phyloP scores from a whole-genome alignment of 495 filamentous ascomycete species.

The Aspergillus campestris region DNA sequence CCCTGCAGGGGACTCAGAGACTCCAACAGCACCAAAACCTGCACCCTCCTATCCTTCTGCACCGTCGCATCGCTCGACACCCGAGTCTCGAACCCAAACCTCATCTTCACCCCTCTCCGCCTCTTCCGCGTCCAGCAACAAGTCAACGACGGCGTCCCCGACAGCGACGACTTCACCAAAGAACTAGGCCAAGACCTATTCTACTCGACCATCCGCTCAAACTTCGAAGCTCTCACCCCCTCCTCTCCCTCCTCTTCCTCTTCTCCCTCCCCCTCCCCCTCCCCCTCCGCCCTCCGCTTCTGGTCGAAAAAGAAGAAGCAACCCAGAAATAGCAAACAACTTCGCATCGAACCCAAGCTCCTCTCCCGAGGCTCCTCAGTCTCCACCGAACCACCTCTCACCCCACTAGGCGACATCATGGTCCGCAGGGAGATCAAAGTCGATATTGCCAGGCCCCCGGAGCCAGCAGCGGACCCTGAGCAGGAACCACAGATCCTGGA shows the following conservation, averaged over 20 bases:
- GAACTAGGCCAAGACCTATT: constrained; percentile 28
- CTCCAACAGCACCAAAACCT: constrained; percentile 18
- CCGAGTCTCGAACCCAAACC: constrained; percentile 27
- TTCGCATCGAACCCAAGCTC: neutral
- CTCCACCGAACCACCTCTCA: constrained; percentile 7
- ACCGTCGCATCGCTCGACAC: constrained; percentile 45
- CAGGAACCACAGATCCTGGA: constrained; percentile 16
- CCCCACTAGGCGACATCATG: constrained; percentile 41
- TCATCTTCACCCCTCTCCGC: constrained; percentile 42
- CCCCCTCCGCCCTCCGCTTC: constrained; percentile 21
- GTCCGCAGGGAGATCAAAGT: constrained; percentile 46
- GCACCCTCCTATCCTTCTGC: constrained; percentile 45
- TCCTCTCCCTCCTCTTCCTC: constrained; percentile 13
- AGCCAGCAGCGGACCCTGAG: constrained; percentile 15
- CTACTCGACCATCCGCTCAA: constrained; percentile 22
- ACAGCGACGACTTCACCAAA: constrained; percentile 43
- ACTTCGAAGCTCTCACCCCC: constrained; percentile 18
- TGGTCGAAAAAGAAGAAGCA: constrained; percentile 14
- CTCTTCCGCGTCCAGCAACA: constrained; percentile 53
- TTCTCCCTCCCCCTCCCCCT: constrained; percentile 11
- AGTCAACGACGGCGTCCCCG: constrained; percentile 38
- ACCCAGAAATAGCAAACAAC: constrained; percentile 2
- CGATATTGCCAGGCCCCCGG: constrained; percentile 34
- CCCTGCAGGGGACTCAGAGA: constrained; percentile 24
- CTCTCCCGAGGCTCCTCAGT: neutral